A percentile compares a stretch with the other conserved stretches of the same genome.
These are phyloP conservation scores for Aspergillus candidus DNA, from an alignment of 2,329 filamentous ascomycete species.

Conservation along the genomic window DNA sequence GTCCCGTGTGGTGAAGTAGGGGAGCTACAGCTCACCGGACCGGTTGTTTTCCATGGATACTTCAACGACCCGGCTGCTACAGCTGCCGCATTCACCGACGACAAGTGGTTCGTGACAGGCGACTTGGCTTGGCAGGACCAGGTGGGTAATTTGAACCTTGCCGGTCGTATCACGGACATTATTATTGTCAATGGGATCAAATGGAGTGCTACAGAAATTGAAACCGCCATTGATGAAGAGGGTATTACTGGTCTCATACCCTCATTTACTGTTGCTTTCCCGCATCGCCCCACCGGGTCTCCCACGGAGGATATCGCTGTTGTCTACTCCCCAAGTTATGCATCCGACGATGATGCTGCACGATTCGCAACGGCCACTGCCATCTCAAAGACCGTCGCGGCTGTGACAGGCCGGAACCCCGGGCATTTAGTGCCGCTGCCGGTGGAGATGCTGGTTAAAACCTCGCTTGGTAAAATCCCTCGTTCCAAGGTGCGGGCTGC, in stretches of 20 bases:
- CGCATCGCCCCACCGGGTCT: slow-evolving; percentile 14
- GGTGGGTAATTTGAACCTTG: slow-evolving; percentile 32
- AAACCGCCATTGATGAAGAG: slow-evolving; percentile 34
- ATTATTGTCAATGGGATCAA: slow-evolving; percentile 47
- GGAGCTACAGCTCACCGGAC: not conserved
- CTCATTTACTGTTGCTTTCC: slow-evolving; percentile 38
- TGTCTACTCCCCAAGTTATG: slow-evolving; percentile 30
- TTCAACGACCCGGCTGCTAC: slow-evolving; percentile 15
- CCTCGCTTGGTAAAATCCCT: slow-evolving; percentile 2
- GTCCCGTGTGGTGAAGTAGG: not conserved
- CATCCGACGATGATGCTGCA: slow-evolving; percentile 3
- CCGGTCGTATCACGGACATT: slow-evolving; percentile 38
- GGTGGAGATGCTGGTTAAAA: not conserved
- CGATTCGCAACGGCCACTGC: slow-evolving; percentile 6
- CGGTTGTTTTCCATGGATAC: slow-evolving; percentile 16
- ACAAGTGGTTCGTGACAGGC: slow-evolving; percentile 22
- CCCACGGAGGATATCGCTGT: slow-evolving; percentile 37
- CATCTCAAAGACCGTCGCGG: not conserved
- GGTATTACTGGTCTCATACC: slow-evolving; percentile 16
- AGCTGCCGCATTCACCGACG: slow-evolving; percentile 11
- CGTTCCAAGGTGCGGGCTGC: slow-evolving; percentile 1
- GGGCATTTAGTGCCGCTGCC: not conserved
- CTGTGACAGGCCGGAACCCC: not conserved
- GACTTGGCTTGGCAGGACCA: slow-evolving; percentile 27
- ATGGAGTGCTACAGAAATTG: slow-evolving; percentile 32